Evolutionary conservation across 108 stramenopile genomes (phyloP).

Genomic region (Parmales sp.): DNA sequence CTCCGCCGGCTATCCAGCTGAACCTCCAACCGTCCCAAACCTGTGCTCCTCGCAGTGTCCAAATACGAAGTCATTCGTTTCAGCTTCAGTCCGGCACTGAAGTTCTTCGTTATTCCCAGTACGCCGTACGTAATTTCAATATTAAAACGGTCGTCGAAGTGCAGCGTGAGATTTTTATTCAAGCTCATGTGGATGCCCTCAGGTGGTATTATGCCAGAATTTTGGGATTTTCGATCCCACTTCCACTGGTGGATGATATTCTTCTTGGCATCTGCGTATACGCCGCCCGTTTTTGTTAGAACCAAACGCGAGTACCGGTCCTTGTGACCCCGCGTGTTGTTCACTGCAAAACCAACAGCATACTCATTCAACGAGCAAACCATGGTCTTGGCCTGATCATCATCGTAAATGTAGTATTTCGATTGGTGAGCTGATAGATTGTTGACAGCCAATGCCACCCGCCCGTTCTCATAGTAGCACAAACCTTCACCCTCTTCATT

Average conservation of each 20-base stretch:
- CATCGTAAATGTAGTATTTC: constrained; percentile 7
- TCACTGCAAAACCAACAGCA: constrained; percentile 1
- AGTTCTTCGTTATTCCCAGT: background rate
- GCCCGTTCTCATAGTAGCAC: background rate
- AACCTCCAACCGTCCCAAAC: background rate
- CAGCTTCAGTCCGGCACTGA: background rate
- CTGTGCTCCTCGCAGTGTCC: background rate
- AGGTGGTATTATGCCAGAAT: background rate
- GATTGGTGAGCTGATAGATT: background rate
- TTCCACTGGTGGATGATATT: background rate
- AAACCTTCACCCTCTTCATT: background rate
- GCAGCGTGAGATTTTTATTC: background rate
- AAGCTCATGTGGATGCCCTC: background rate
- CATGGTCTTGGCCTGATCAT: constrained; percentile 8
- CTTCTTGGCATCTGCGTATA: background rate
- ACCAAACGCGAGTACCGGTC: background rate
- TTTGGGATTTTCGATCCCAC: constrained; percentile 5
- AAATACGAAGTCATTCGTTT: background rate
- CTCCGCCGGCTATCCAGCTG: background rate
- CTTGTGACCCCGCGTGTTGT: background rate
- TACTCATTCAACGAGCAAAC: background rate
- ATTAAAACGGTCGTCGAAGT: background rate
- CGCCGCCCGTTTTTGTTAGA: background rate
- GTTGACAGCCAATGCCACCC: background rate
- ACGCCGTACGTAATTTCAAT: background rate